Evolutionary conservation across 352 stramenopile genomes (phyloP), one percentile per base, ranked within the genome.

Genomic region (Globisporangium nodosum): DNA sequence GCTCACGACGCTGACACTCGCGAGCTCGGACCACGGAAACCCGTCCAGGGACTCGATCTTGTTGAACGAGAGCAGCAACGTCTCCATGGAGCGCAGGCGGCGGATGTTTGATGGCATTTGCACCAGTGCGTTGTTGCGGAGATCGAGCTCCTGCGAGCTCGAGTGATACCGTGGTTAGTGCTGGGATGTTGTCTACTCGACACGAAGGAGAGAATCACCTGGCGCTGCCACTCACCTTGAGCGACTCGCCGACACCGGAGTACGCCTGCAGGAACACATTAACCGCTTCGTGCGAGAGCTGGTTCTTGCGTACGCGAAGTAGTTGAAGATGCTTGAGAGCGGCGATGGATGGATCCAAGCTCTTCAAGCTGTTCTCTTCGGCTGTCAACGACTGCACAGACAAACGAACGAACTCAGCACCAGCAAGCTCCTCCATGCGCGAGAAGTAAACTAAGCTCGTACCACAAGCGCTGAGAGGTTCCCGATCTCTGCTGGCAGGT

Each of bases 271-370:
- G 63, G 50, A 88, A 74, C 7, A 64, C 54, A 40, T 83, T 60
- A 11, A 91, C 61, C 1, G 66, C 71, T 16, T 74, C 60, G 7
- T 66, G 61, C 8, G 76, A 76, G 18, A 94, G 68, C 42, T 78
- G 70, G 49, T 94, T 92, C 59, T 94, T 94, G 5, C 79, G 75
- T 39, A 92, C 50, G 40, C 79, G 81, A 39, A 94, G 58, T 2
- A 87, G 63, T 39, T 87, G 66, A 8, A 94, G 69, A 5, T 69
- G 66, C 42, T 69, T 68, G 16, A 94, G 65, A 20, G 54, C 45
- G 40, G 67, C 69, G 31, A 92, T 73, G 0, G 66, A 70, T 0
- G 62, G 37, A 33, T 85, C 64, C 1, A 94, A 63, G 48, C 58
- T 63, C n/a, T 74, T 58, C 13, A 94, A 49, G 15, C 68, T 56